Evolutionary conservation across 1,284 basidiomycete genomes (phyloP).

Genomic region (Apiotrichum gamsii): DNA sequence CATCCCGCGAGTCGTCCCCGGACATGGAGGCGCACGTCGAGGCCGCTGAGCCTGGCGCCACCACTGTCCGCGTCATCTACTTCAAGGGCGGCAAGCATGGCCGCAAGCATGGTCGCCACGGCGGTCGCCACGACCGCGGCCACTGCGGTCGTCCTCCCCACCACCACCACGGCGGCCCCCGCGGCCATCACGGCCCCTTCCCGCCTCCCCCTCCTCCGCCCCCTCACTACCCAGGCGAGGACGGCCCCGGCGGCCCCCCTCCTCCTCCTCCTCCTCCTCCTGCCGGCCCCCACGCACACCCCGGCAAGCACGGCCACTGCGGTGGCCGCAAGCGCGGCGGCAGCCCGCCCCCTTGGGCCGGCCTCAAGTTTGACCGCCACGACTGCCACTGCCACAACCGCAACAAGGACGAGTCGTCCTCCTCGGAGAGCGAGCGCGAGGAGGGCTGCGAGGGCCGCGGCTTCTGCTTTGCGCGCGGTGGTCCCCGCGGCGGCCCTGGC

Average conservation of each 20-base stretch:
- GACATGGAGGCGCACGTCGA: not conserved
- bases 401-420: not conserved
- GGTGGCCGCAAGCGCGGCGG: slow-evolving; percentile 1
- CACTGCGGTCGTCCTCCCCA: not conserved
- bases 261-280: not conserved
- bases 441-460: not conserved
- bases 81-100: not conserved
- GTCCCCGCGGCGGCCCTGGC: not conserved
- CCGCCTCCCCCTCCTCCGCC: not conserved
- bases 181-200: not conserved
- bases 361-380: not conserved
- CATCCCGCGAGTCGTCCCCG: not conserved
- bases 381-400: not conserved
- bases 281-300: not conserved
- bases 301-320: not conserved
- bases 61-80: slow-evolving; percentile 1
- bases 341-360: slow-evolving; percentile 2
- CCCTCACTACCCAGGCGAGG: not conserved
- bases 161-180: not conserved
- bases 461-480: not conserved
- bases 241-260: not conserved
- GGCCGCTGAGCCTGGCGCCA: not conserved
- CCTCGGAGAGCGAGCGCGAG: not conserved
- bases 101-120: not conserved
- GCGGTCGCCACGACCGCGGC: not conserved